Evolutionary conservation across 1,284 basidiomycete species (phyloP), one percentile per base, ranked within the genome.

Genomic region (Athelia psychrophila): DNA sequence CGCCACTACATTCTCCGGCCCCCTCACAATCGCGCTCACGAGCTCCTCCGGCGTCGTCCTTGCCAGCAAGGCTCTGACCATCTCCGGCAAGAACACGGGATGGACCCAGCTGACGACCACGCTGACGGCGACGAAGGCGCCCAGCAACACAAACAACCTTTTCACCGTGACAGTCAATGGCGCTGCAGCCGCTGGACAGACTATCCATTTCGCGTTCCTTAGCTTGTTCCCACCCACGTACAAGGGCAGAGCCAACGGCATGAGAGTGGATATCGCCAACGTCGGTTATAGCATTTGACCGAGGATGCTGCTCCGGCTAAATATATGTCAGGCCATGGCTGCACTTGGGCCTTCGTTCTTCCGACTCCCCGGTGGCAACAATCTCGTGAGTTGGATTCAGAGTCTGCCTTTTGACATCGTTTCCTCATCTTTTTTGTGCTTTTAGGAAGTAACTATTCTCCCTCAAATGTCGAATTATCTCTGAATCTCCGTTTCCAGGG

Each of bases 161-260:
- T 82, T 84, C 57, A 73, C 70, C 0, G 67, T 89, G 8, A 79
- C 78, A 1, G 61, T 87, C 4, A 72, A 84, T 51, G 81, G 76
- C 3, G 61, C 66, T 0, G 61, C 65, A 1, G 74, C 75, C 1
- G 64, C 73, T 1, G 82, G 78, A 10, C 70, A 79, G 25, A 78
- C 74, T 0, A 72, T 88, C 49, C 66, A 82, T 58, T 87, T 89
- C 55, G 78, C 82, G 0, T 69, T 88, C 74, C 75, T 88, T 49
- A 84, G 81, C 2, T 69, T 89, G 50, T 88, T 89, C 67, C 87
- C 86, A 3, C 87, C 86, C 1, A 88, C 86, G 1, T 89, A 81
- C 66, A 86, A 84, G 52, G 67, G 72, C 51, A 72, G 83, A 52
- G 55, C 69, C 40, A 88, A 88, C 61, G 86, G 86, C 0, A 76